A percentile compares a stretch with the other conserved stretches of the same genome.
Conservation (phyloP, 2,329 filamentous ascomycete species). For the Fusarium burgessii region DNA sequence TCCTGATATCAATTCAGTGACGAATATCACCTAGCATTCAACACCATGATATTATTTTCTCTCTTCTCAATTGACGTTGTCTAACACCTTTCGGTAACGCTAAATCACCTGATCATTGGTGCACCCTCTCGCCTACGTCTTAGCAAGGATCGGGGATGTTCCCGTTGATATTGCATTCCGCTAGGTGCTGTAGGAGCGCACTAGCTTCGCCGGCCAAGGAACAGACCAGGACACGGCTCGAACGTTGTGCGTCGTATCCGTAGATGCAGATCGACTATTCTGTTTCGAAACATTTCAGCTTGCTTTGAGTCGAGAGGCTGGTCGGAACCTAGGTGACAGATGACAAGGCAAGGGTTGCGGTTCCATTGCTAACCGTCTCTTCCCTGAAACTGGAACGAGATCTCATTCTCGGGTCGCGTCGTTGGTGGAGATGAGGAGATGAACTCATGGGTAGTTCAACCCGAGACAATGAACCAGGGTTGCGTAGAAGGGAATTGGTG, state of each 20-base stretch:
- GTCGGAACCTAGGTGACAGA: neutral
- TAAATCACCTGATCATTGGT: slow-evolving; percentile 48
- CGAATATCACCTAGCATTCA: neutral
- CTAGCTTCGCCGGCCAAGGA: slow-evolving; percentile 39
- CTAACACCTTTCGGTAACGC: slow-evolving; percentile 25
- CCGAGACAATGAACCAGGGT: slow-evolving; percentile 15
- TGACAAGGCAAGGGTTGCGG: neutral
- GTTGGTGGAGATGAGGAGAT: slow-evolving; percentile 36
- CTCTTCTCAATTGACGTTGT: slow-evolving; percentile 17
- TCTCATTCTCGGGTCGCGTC: slow-evolving; percentile 11
- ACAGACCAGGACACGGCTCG: slow-evolving; percentile 35
- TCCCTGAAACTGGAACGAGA: slow-evolving; percentile 11
- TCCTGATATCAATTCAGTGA: neutral
- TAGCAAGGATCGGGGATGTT: slow-evolving; percentile 44
- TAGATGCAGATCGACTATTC: slow-evolving; percentile 26
- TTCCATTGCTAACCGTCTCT: neutral
- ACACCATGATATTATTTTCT: neutral
- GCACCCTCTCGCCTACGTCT: slow-evolving; percentile 38
- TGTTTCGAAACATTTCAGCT: slow-evolving; percentile 9
- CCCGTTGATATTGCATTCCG: slow-evolving; percentile 44
- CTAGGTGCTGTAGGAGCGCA: slow-evolving; percentile 35
- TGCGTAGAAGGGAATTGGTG: neutral
- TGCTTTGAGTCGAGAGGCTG: neutral
- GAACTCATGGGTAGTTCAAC: slow-evolving; percentile 23
- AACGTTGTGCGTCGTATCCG: slow-evolving; percentile 14